Evolutionary conservation across 2,329 filamentous ascomycete genomes (phyloP).

Genomic region (Cercospora zeina): DNA sequence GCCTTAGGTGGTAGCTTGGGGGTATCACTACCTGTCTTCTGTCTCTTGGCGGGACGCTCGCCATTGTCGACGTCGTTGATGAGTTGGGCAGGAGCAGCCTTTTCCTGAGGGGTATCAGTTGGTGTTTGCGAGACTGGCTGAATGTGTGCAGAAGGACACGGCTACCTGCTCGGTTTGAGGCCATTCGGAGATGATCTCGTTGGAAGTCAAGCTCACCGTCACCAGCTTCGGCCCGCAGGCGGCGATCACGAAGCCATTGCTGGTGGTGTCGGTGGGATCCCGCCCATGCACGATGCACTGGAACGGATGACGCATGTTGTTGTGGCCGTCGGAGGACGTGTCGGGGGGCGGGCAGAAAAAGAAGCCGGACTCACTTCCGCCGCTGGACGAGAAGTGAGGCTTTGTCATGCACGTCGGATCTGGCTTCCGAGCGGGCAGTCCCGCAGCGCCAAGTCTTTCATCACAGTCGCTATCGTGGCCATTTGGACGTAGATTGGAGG

Average conservation of each 20-base stretch:
- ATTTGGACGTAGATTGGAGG: neutral
- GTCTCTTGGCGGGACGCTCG: constrained; percentile 38
- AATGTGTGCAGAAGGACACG: neutral
- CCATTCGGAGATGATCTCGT: constrained; percentile 64
- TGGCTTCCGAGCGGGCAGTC: neutral
- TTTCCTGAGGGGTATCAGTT: neutral
- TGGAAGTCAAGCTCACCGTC: constrained; percentile 62
- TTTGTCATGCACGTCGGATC: constrained; percentile 5
- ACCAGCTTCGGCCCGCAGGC: constrained; percentile 72
- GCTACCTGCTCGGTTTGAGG: constrained; percentile 36
- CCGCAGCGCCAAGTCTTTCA: constrained; percentile 18
- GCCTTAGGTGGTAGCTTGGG: constrained; percentile 43
- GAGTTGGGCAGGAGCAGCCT: constrained; percentile 4
- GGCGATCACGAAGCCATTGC: constrained; percentile 62
- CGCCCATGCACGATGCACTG: constrained; percentile 43
- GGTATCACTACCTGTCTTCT: constrained; percentile 34
- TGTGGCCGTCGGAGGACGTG: neutral
- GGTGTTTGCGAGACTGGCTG: neutral
- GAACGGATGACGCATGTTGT: constrained; percentile 44
- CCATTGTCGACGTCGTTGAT: constrained; percentile 20
- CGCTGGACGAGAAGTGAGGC: neutral
- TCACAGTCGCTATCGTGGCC: constrained; percentile 14
- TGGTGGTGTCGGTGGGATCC: constrained; percentile 17
- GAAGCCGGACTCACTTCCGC: neutral
- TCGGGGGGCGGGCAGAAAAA: neutral